Evolutionary conservation across 192 early-diverging fungal genomes (phyloP).

Genomic region (Gryganskiella cystojenkinii): DNA sequence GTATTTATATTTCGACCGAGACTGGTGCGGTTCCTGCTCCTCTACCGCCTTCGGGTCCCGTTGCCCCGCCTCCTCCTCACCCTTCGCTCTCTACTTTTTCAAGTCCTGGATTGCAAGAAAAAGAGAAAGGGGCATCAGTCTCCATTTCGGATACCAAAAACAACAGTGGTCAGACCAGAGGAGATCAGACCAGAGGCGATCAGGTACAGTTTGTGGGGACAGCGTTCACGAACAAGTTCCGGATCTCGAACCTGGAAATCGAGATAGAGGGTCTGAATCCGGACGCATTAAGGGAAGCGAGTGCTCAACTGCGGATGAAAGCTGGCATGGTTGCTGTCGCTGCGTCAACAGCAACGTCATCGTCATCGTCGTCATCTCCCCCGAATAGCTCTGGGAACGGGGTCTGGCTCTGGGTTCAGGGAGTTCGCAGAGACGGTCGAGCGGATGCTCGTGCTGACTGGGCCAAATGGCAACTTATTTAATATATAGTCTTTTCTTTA

Average conservation of each 20-base stretch:
- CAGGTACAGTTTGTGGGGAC: conserved; percentile 27
- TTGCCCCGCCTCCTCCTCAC: no score
- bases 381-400: background rate
- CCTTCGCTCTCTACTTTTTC: no score
- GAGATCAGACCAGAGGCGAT: no score
- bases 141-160: background rate
- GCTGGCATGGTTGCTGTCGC: background rate
- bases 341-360: background rate
- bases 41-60: background rate
- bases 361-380: background rate
- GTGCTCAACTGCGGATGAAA: background rate
- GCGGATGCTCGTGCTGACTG: conserved; percentile 23
- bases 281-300: background rate
- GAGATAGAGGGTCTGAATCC: background rate
- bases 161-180: background rate
- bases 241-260: conserved; percentile 16
- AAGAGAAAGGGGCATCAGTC: background rate
- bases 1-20: conserved; percentile 19
- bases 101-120: background rate
- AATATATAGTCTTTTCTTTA: no score
- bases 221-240: conserved; percentile 27
- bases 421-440: conserved; percentile 29
- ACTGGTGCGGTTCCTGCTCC: background rate
- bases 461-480: conserved; percentile 14
- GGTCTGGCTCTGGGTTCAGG: conserved; percentile 39